Evolutionary conservation across 2,329 filamentous ascomycete genomes (phyloP).

Genomic region (Sporothrix brasiliensis): DNA sequence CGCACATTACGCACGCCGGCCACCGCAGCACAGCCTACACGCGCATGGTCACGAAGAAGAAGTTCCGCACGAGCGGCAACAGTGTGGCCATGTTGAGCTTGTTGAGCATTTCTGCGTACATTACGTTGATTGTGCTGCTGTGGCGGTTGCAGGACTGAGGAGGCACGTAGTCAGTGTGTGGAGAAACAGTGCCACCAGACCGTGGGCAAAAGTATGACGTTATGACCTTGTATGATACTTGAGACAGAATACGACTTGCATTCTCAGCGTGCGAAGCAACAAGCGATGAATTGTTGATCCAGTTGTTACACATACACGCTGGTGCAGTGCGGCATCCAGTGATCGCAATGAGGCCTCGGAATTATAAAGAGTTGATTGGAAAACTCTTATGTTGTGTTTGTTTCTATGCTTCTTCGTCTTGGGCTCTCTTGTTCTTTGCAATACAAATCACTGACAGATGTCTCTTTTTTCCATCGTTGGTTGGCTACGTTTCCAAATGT

Average conservation of each 20-base stretch:
- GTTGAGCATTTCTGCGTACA: slow-evolving; percentile 61
- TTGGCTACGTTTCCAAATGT: not conserved
- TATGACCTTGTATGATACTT: slow-evolving; percentile 11
- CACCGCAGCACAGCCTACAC: slow-evolving; percentile 29
- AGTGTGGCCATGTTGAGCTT: slow-evolving; percentile 61
- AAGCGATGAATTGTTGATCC: too few species aligned
- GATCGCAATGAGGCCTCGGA: too few species aligned
- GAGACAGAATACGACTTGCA: not conserved
- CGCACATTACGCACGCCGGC: slow-evolving; percentile 32
- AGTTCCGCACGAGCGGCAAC: slow-evolving; percentile 66
- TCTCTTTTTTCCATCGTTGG: too few species aligned
- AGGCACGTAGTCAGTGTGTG: not conserved
- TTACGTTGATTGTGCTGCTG: slow-evolving; percentile 56
- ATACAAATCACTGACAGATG: too few species aligned
- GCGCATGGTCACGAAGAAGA: slow-evolving; percentile 51
- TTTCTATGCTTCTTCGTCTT: too few species aligned
- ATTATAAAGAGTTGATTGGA: too few species aligned
- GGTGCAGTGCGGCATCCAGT: too few species aligned
- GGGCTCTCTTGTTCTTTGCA: too few species aligned
- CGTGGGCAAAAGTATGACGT: not conserved
- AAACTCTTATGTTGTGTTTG: too few species aligned
- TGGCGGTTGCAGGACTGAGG: slow-evolving; percentile 32
- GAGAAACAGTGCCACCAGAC: not conserved
- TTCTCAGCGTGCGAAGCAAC: too few species aligned
- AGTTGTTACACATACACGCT: too few species aligned